These are phyloP conservation scores for Malania oleifera DNA, from an alignment of 164 flowering plant species.

Conservation along the genomic window DNA sequence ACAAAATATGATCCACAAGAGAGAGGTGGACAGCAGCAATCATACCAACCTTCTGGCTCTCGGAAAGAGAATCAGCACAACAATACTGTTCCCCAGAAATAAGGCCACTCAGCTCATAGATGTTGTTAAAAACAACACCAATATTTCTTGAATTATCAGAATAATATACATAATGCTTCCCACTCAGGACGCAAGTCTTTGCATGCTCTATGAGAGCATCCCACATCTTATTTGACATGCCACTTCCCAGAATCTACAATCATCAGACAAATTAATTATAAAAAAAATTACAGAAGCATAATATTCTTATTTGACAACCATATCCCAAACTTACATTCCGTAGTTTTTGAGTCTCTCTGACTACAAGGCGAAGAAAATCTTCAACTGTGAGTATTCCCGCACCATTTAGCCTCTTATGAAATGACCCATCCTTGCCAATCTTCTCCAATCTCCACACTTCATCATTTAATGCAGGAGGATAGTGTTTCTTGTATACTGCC, in stretches of 20 bases:
- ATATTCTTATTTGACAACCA: neutral
- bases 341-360: conserved; percentile 1
- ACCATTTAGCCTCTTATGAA: conserved; percentile 23
- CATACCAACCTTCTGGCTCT: conserved; percentile 3
- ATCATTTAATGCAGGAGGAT: conserved; percentile 68
- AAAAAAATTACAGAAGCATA: neutral
- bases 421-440: conserved; percentile 82
- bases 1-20: neutral
- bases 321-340: neutral
- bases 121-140: conserved; percentile 9
- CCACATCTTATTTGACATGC: conserved; percentile 10
- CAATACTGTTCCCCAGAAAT: conserved; percentile 4
- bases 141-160: conserved; percentile 3
- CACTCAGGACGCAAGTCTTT: conserved; percentile 4
- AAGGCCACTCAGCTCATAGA: conserved; percentile 10
- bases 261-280: neutral
- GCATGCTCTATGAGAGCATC: conserved; percentile 7
- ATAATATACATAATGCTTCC: conserved; percentile 4
- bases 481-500: conserved; percentile 77
- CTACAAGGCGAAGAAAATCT: conserved; percentile 8
- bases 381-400: conserved; percentile 1
- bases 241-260: conserved; percentile 5
- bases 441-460: conserved; percentile 89
- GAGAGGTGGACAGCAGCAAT: neutral
- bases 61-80: conserved; percentile 4